These are phyloP conservation scores for Epichloe aotearoae DNA, from an alignment of 2,329 filamentous ascomycete species.

Conservation along the genomic window DNA sequence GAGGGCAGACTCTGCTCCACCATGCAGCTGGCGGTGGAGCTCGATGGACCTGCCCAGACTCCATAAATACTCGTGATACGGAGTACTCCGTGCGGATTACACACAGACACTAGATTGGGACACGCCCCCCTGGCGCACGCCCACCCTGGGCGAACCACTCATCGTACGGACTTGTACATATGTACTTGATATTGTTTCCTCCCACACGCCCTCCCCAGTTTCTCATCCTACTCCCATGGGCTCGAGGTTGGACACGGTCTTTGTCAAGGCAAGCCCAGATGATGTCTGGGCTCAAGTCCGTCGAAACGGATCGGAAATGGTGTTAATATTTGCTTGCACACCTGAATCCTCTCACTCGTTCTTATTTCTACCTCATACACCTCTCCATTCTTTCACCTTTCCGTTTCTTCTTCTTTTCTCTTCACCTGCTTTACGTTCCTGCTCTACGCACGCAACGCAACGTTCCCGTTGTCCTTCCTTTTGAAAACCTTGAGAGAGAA, in stretches of 20 bases:
- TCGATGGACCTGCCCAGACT: background rate
- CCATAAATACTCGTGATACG: no score
- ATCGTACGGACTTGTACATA: background rate
- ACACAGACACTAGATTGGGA: background rate
- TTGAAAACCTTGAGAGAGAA: background rate
- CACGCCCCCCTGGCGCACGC: background rate
- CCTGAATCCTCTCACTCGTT: background rate
- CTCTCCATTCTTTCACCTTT: conserved; percentile 1
- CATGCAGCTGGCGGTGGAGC: background rate
- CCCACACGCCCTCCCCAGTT: background rate
- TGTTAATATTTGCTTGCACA: background rate
- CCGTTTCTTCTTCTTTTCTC: conserved; percentile 5
- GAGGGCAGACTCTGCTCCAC: background rate
- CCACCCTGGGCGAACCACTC: background rate
- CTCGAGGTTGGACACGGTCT: background rate
- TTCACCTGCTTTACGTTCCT: conserved; percentile 8
- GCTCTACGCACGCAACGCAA: conserved; percentile 6
- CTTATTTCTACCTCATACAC: conserved; percentile 1
- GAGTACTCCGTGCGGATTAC: background rate
- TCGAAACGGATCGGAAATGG: background rate
- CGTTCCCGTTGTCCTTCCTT: conserved; percentile 13
- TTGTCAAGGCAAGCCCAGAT: no score
- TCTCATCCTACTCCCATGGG: background rate
- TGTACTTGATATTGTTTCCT: no score
- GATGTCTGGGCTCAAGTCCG: no score